These are phyloP conservation scores for Cytospora piceae DNA, from an alignment of 2,329 filamentous ascomycete species.

Conservation along the genomic window DNA sequence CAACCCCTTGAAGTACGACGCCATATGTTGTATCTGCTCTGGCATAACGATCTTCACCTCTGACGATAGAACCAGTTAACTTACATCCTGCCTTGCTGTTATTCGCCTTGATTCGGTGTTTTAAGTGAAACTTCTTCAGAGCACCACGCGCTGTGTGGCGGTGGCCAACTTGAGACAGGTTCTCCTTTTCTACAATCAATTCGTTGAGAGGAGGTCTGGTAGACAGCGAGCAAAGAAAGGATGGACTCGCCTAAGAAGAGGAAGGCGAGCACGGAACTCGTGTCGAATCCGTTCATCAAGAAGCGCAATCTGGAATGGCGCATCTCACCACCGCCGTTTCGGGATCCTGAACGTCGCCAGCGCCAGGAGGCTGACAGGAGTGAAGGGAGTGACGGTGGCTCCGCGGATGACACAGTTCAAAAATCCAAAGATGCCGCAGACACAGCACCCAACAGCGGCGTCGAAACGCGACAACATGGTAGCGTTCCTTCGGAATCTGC, in stretches of 20 bases:
- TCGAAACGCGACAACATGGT: not conserved
- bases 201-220: not conserved
- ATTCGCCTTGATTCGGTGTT: no score
- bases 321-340: slow-evolving; percentile 25
- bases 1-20: no score
- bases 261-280: slow-evolving; percentile 40
- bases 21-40: no score
- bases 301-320: slow-evolving; percentile 50
- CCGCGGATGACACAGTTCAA: not conserved
- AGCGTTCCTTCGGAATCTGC: slow-evolving; percentile 35
- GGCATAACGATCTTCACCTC: no score
- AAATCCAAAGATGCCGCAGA: not conserved
- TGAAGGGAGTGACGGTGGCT: no score
- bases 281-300: slow-evolving; percentile 53
- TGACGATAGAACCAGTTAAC: no score
- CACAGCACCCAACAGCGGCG: not conserved
- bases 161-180: no score
- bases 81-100: no score
- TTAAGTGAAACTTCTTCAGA: no score
- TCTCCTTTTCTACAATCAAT: not conserved
- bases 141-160: no score
- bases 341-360: slow-evolving; percentile 36
- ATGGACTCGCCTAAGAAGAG: slow-evolving; percentile 14
- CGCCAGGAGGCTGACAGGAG: slow-evolving; percentile 7
- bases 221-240: not conserved